phyloP scores from a whole-genome alignment of 164 flowering plant genomes.

The Aristolochia californica region DNA sequence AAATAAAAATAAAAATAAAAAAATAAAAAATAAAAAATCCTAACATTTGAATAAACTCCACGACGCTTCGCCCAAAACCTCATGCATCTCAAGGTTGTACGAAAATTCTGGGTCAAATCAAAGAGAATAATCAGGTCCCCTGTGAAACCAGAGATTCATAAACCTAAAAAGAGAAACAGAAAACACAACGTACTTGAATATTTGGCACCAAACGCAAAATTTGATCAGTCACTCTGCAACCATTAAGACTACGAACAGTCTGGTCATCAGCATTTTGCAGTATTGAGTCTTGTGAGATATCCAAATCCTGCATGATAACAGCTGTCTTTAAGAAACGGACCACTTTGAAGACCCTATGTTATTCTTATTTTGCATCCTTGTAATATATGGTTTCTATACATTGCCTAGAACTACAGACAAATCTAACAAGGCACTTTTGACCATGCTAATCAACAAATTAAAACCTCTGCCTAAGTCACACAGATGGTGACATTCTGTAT shows the following conservation, averaged over 20 bases:
- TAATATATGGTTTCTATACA: too few species aligned
- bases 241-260: constrained; percentile 92
- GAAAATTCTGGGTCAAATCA: constrained; percentile 46
- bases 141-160: background rate
- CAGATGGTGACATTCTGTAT: too few species aligned
- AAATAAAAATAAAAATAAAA: background rate
- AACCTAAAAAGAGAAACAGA: background rate
- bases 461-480: too few species aligned
- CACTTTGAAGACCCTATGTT: too few species aligned
- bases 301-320: constrained; percentile 50
- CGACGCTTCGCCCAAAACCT: constrained; percentile 91
- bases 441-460: too few species aligned
- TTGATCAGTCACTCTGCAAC: constrained; percentile 87
- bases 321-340: background rate
- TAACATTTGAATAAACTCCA: constrained; percentile 92
- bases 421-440: too few species aligned
- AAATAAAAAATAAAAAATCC: background rate
- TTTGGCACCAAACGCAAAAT: constrained; percentile 80
- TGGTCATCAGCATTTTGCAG: constrained; percentile 74
- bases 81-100: constrained; percentile 83
- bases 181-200: constrained; percentile 46
- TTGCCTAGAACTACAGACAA: too few species aligned
- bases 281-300: constrained; percentile 76
- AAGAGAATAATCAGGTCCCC: constrained; percentile 3
- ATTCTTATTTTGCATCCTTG: too few species aligned